Evolutionary conservation across 352 stramenopile species (phyloP).

Genomic region (Stramenopiles sp.): DNA sequence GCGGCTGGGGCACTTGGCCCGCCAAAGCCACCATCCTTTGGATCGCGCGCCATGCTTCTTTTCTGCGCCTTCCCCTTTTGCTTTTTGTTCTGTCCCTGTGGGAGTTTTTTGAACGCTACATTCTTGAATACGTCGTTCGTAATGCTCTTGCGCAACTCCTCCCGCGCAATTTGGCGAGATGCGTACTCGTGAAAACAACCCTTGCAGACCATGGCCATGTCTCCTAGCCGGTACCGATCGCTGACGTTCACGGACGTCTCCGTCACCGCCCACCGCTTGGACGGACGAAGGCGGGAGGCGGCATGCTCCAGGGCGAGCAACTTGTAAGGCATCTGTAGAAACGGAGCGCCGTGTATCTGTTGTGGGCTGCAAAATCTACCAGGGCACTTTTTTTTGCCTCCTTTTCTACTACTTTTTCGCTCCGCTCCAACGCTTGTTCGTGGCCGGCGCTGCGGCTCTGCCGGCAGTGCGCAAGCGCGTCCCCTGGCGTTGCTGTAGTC

Average conservation of each 20-base stretch:
- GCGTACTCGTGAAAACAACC: too few species aligned
- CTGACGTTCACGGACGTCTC: neutral
- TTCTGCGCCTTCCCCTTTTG: too few species aligned
- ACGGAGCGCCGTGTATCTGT: neutral
- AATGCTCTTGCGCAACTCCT: too few species aligned
- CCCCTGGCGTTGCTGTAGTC: neutral
- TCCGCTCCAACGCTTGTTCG: neutral
- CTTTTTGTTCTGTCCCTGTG: too few species aligned
- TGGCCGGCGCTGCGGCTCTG: neutral
- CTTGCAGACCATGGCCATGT: too few species aligned
- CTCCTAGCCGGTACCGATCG: too few species aligned
- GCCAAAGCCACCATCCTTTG: too few species aligned
- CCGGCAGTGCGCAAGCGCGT: neutral
- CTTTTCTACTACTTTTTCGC: neutral
- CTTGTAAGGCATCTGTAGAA: neutral
- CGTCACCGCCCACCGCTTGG: neutral
- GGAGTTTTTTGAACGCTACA: too few species aligned
- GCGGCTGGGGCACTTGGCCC: too few species aligned
- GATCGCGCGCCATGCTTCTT: too few species aligned
- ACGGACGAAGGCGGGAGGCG: neutral
- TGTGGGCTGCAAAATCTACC: neutral
- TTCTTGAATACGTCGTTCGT: too few species aligned
- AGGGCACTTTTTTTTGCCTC: neutral
- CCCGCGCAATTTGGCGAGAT: too few species aligned
- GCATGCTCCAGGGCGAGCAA: neutral